phyloP scores from a whole-genome alignment of 1,284 basidiomycete species.

The Neonothopanus nambi region DNA sequence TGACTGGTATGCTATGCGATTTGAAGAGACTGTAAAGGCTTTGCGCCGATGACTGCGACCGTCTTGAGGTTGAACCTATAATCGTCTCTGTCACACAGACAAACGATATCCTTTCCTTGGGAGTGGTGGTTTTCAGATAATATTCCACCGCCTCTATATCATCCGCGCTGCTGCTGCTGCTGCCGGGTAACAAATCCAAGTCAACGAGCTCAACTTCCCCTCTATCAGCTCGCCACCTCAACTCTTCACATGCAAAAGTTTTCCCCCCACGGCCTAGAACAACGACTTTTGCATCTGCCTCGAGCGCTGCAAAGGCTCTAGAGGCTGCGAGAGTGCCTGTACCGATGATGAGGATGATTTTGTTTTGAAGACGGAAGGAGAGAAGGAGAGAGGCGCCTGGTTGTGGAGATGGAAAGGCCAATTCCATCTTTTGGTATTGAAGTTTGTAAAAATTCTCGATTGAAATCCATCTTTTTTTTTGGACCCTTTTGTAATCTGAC shows the following conservation, averaged over 20 bases:
- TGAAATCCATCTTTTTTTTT: too few relatives aligned
- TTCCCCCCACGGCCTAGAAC: conserved; percentile 57
- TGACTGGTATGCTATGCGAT: conserved; percentile 72
- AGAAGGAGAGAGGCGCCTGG: conserved; percentile 77
- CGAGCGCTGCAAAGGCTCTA: conserved; percentile 79
- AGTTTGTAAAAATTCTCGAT: too few relatives aligned
- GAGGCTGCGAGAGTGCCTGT: conserved; percentile 77
- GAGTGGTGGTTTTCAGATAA: conserved; percentile 37
- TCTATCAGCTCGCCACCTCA: conserved; percentile 61
- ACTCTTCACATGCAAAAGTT: conserved; percentile 64
- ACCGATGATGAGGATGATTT: conserved; percentile 72
- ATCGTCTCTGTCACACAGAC: conserved; percentile 80
- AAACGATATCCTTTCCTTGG: conserved; percentile 42
- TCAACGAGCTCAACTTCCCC: conserved; percentile 59
- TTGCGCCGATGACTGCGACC: conserved; percentile 52
- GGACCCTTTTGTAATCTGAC: too few relatives aligned
- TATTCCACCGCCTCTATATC: conserved; percentile 40
- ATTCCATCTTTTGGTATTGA: too few relatives aligned
- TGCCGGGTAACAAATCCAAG: conserved; percentile 49
- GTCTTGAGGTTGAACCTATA: conserved; percentile 38
- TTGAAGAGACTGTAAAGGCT: conserved; percentile 56
- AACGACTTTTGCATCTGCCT: conserved; percentile 77
- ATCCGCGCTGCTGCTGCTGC: conserved; percentile 34
- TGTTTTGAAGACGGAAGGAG: conserved; percentile 64
- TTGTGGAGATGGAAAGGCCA: too few relatives aligned